Conservation (phyloP, 257 asterid genomes). For the Knoxia roxburghii region DNA sequence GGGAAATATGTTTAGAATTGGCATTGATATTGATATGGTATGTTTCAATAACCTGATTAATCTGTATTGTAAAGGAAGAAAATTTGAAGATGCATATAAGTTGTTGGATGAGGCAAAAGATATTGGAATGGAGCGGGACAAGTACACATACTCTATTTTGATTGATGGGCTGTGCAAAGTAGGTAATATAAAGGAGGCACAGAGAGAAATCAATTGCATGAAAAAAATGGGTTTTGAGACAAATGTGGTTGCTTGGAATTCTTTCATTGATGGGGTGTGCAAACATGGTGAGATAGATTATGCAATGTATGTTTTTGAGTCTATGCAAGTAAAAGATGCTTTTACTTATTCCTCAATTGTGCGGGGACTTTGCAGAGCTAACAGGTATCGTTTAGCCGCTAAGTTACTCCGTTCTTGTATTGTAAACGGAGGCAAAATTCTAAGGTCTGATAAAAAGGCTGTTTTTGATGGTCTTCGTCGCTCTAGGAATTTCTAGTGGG, state of each 20-base stretch:
- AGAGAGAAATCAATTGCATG: slow-evolving; percentile 48
- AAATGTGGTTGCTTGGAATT: slow-evolving; percentile 66
- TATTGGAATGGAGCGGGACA: slow-evolving; percentile 56
- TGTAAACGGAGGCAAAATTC: slow-evolving; percentile 44
- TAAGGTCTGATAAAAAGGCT: slow-evolving; percentile 48
- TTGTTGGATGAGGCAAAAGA: slow-evolving; percentile 46
- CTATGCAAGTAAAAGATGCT: slow-evolving; percentile 58
- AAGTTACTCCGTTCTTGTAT: slow-evolving; percentile 53
- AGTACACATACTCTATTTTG: slow-evolving; percentile 68
- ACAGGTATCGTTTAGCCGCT: slow-evolving; percentile 61
- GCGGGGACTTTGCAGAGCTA: slow-evolving; percentile 60
- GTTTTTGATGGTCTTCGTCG: slow-evolving; percentile 50
- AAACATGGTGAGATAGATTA: slow-evolving; percentile 54
- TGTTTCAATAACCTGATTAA: slow-evolving; percentile 72
- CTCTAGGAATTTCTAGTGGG: slow-evolving; percentile 31
- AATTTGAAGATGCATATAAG: slow-evolving; percentile 48
- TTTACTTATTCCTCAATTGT: slow-evolving; percentile 74
- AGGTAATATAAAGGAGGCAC: slow-evolving; percentile 52
- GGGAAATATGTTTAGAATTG: slow-evolving; percentile 60
- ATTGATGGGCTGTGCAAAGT: slow-evolving; percentile 76
- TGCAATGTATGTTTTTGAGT: slow-evolving; percentile 55
- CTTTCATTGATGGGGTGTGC: slow-evolving; percentile 63
- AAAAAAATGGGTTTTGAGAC: slow-evolving; percentile 39
- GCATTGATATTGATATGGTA: slow-evolving; percentile 66
- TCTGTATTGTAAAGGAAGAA: slow-evolving; percentile 58